Percentiles rank a stretch among this genome's conserved stretches.
phyloP scores from a whole-genome alignment of 2,329 filamentous ascomycete genomes.

The Penicillium sp. region DNA sequence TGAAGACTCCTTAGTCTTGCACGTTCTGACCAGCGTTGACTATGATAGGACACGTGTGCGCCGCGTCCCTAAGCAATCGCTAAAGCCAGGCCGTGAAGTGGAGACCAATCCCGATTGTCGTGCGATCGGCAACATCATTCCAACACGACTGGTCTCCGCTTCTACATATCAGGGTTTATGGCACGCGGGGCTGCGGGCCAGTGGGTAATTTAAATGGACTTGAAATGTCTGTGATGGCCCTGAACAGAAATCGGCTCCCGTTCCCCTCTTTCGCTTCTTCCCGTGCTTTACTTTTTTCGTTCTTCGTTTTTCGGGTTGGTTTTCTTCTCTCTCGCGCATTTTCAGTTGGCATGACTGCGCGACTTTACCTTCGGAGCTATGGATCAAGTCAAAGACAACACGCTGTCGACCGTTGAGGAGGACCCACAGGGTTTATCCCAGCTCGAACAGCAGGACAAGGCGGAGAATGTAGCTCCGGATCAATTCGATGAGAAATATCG shows the following conservation, averaged over 20 bases:
- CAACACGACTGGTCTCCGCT: slow-evolving; percentile 17
- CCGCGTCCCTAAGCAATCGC: slow-evolving; percentile 15
- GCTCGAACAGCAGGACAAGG: slow-evolving; percentile 8
- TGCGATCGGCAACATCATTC: slow-evolving; percentile 18
- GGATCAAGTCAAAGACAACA: slow-evolving; percentile 14
- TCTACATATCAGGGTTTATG: slow-evolving; percentile 4
- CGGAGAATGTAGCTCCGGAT: slow-evolving; percentile 50
- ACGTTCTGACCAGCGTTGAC: neutral
- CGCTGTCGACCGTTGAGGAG: slow-evolving; percentile 15
- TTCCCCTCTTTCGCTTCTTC: neutral
- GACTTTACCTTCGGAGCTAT: slow-evolving; percentile 7
- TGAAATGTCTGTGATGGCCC: neutral
- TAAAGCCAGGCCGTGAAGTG: slow-evolving; percentile 12
- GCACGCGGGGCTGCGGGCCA: slow-evolving; percentile 8
- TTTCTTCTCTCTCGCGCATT: neutral
- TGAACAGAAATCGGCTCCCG: neutral
- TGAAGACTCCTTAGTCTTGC: neutral
- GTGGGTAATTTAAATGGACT: slow-evolving; percentile 6
- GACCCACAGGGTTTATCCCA: slow-evolving; percentile 5
- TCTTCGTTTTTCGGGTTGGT: neutral
- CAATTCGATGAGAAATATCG: slow-evolving; percentile 55
- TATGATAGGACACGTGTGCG: slow-evolving; percentile 1
- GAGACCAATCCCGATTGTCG: slow-evolving; percentile 10
- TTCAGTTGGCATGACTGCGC: neutral
- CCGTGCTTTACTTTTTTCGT: neutral